Conservation (phyloP, 2,329 filamentous ascomycete genomes). For the Apiospora marii region DNA sequence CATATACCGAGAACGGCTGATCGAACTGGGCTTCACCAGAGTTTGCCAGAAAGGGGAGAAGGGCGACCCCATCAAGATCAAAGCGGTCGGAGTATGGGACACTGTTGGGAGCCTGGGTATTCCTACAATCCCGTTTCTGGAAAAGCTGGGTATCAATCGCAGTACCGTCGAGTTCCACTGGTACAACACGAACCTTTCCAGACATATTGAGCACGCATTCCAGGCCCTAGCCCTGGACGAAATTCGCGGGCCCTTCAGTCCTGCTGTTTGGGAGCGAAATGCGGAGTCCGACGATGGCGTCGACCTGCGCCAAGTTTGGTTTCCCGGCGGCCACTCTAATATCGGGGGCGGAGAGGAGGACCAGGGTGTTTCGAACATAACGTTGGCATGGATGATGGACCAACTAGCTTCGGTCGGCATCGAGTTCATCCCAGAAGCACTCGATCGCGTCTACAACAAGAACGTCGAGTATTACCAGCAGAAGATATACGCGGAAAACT, state of each 20-base stretch:
- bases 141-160: slow-evolving; percentile 54
- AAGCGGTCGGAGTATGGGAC: slow-evolving; percentile 55
- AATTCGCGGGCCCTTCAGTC: slow-evolving; percentile 60
- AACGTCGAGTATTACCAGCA: slow-evolving; percentile 51
- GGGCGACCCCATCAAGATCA: slow-evolving; percentile 45
- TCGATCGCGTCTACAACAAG: slow-evolving; percentile 41
- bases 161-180: slow-evolving; percentile 53
- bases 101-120: slow-evolving; percentile 56
- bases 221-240: slow-evolving; percentile 68
- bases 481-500: slow-evolving; percentile 26
- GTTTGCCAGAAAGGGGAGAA: slow-evolving; percentile 46
- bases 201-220: slow-evolving; percentile 63
- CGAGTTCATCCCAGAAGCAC: slow-evolving; percentile 50
- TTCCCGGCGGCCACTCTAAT: slow-evolving; percentile 75
- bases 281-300: slow-evolving; percentile 48
- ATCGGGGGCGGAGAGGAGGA: slow-evolving; percentile 73
- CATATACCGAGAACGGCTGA: slow-evolving; percentile 53
- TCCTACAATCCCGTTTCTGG: slow-evolving; percentile 42
- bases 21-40: slow-evolving; percentile 52
- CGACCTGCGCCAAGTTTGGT: slow-evolving; percentile 65
- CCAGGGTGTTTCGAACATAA: slow-evolving; percentile 49
- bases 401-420: slow-evolving; percentile 60
- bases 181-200: slow-evolving; percentile 59
- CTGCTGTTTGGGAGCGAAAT: slow-evolving; percentile 61
- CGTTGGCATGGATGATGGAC: slow-evolving; percentile 49